Percentiles rank a stretch among this genome's conserved stretches.
phyloP scores from a whole-genome alignment of 495 filamentous ascomycete genomes.

The Annulohypoxylon stygium region DNA sequence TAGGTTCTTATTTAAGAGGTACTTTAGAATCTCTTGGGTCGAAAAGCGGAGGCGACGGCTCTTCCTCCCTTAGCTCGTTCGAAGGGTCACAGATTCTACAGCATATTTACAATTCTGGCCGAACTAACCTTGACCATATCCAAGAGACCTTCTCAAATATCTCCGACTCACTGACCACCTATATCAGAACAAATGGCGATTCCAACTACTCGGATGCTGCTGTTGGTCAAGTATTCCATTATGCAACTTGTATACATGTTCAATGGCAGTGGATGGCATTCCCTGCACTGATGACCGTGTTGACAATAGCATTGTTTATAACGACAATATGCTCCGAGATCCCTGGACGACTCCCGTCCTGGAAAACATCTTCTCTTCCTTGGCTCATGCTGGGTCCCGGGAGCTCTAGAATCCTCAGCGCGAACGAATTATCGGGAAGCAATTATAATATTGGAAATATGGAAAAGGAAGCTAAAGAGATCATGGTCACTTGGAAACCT shows the following conservation, averaged over 20 bases:
- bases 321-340: background rate
- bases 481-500: background rate
- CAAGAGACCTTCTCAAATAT: constrained; percentile 3
- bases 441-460: background rate
- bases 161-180: background rate
- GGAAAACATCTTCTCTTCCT: constrained; percentile 10
- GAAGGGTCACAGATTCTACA: background rate
- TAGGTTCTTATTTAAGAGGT: background rate
- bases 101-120: constrained; percentile 2
- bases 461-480: background rate
- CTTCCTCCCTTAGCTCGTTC: background rate
- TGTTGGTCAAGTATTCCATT: constrained; percentile 2
- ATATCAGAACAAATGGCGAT: background rate
- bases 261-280: constrained; percentile 11
- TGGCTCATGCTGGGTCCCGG: background rate
- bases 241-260: background rate
- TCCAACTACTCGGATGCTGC: background rate
- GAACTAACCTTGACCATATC: background rate
- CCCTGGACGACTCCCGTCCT: background rate
- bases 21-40: background rate
- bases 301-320: background rate
- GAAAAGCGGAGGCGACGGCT: no score
- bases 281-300: background rate
- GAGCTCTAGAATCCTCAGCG: background rate
- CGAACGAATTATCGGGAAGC: background rate